Percentiles rank a stretch among this genome's conserved stretches.
These are phyloP conservation scores for Arthromyces matolae DNA, from an alignment of 768 basidiomycete genomes.

Conservation along the genomic window DNA sequence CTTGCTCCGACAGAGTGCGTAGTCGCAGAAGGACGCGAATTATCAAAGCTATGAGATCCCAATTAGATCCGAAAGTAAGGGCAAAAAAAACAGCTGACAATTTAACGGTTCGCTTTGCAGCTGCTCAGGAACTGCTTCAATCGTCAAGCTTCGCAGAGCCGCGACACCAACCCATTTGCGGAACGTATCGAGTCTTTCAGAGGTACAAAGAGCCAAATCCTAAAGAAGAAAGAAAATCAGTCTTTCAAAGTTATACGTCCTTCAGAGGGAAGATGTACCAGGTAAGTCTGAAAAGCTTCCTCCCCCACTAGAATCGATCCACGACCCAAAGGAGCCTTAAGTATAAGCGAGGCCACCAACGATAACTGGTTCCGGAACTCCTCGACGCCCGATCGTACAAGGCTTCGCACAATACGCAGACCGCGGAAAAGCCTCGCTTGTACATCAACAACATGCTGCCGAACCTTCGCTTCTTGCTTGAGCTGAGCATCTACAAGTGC, in stretches of 20 bases:
- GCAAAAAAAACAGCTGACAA: conserved; percentile 37
- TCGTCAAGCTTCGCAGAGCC: conserved; percentile 68
- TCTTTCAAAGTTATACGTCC: too few relatives aligned
- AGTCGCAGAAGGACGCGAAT: conserved; percentile 84
- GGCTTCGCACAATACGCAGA: conserved; percentile 60
- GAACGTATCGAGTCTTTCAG: conserved; percentile 68
- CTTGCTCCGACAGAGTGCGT: conserved; percentile 74
- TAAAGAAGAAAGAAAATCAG: too few relatives aligned
- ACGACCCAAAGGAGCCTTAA: conserved; percentile 59
- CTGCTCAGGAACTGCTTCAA: conserved; percentile 66
- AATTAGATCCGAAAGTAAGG: too few relatives aligned
- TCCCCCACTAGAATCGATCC: conserved; percentile 62
- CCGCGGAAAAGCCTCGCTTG: conserved; percentile 61
- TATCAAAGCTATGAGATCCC: conserved; percentile 52
- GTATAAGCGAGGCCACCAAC: conserved; percentile 52
- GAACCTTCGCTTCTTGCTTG: conserved; percentile 69
- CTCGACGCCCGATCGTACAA: conserved; percentile 48
- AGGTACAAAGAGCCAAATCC: conserved; percentile 69
- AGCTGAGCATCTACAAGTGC: conserved; percentile 82
- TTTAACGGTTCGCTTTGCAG: conserved; percentile 68
- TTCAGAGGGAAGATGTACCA: conserved; percentile 48
- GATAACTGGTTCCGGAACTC: conserved; percentile 58
- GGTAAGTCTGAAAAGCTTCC: conserved; percentile 69
- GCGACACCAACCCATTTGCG: conserved; percentile 79
- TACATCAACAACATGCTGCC: conserved; percentile 52